A percentile compares a stretch with the other conserved stretches of the same genome.
Evolutionary conservation across 148 eudicot species (phyloP).

Genomic region (Cornus kousa): DNA sequence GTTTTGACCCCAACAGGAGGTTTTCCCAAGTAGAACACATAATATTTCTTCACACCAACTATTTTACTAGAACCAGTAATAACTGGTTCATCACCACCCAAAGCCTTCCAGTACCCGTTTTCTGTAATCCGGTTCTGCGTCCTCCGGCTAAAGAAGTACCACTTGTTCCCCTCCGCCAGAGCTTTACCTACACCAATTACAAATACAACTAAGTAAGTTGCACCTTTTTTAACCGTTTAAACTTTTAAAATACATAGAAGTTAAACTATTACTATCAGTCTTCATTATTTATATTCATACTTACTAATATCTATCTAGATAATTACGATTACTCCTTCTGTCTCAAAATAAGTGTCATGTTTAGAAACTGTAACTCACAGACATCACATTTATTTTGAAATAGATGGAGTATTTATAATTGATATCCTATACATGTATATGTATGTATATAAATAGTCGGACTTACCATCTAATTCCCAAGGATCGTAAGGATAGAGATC

Average conservation of each 20-base stretch:
- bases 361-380: no score
- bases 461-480: constrained; percentile 73
- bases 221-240: no score
- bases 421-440: not conserved
- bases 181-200: constrained; percentile 56
- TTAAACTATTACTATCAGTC: no score
- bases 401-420: no score
- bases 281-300: no score
- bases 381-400: no score
- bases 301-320: no score
- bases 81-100: constrained; percentile 60
- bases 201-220: no score
- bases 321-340: no score
- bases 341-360: no score
- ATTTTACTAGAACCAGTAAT: constrained; percentile 30
- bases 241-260: no score
- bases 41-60: constrained; percentile 56
- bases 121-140: constrained; percentile 42
- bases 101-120: constrained; percentile 65
- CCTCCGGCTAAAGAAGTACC: constrained; percentile 80
- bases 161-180: constrained; percentile 60
- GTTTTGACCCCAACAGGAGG: constrained; percentile 47
- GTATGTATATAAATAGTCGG: not conserved
- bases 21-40: constrained; percentile 55
- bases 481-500: constrained; percentile 76